phyloP scores from a whole-genome alignment of 192 early-diverging fungal genomes.

The Entophlyctis helioformis region DNA sequence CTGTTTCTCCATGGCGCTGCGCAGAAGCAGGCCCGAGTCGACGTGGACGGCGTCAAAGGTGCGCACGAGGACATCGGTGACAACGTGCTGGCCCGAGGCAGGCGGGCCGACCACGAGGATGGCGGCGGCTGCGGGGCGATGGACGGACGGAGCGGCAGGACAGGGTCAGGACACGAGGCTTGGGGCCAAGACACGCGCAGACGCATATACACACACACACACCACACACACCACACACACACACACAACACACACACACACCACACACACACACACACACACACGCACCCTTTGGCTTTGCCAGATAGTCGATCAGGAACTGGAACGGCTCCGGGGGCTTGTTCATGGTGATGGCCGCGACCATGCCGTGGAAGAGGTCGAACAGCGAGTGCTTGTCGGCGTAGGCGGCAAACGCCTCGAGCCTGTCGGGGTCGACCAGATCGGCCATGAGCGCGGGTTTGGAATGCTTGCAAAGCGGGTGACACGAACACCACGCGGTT shows the following conservation, averaged over 20 bases:
- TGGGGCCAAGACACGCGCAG: no score
- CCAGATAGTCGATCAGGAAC: slow-evolving; percentile 32
- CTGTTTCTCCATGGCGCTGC: slow-evolving; percentile 28
- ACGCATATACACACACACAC: no score
- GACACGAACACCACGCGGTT: neutral
- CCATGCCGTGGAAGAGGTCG: slow-evolving; percentile 29
- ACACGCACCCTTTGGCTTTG: slow-evolving; percentile 20
- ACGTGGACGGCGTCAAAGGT: slow-evolving; percentile 24
- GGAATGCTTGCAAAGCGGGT: neutral
- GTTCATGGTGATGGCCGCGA: slow-evolving; percentile 24
- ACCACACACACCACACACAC: no score
- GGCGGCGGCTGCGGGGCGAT: no score
- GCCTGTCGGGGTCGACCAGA: slow-evolving; percentile 14
- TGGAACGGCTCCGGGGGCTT: slow-evolving; percentile 32
- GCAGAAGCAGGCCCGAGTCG: slow-evolving; percentile 19
- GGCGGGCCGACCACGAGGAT: no score
- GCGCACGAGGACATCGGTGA: no score
- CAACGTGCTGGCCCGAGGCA: no score
- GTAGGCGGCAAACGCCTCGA: slow-evolving; percentile 28
- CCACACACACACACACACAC: no score
- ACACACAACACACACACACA: no score
- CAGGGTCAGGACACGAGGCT: neutral
- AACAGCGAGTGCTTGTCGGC: slow-evolving; percentile 43
- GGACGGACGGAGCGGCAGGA: no score
- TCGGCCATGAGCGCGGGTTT: slow-evolving; percentile 25